A percentile compares a stretch with the other conserved stretches of the same genome.
phyloP scores from a whole-genome alignment of 495 filamentous ascomycete genomes.

The Penicillium mononematosum region DNA sequence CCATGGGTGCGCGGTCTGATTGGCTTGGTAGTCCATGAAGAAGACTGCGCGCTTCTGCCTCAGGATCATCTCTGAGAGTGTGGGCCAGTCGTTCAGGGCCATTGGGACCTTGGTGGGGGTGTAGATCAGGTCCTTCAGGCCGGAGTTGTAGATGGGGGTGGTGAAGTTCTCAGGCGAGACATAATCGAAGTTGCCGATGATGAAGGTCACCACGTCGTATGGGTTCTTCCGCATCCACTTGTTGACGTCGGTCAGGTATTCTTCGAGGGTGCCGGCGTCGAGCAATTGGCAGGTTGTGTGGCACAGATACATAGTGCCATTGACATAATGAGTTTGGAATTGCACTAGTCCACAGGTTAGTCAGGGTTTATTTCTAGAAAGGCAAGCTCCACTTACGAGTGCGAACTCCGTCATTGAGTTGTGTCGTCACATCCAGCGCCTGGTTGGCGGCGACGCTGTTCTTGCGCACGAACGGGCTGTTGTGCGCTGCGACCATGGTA shows the following conservation, averaged over 20 bases:
- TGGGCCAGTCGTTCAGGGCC: constrained; percentile 77
- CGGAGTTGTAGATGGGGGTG: constrained; percentile 61
- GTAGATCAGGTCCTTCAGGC: constrained; percentile 69
- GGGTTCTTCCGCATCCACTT: constrained; percentile 75
- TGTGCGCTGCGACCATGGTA: constrained; percentile 82
- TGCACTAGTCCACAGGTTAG: constrained; percentile 56
- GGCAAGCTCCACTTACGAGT: constrained; percentile 54
- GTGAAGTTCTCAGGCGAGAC: constrained; percentile 59
- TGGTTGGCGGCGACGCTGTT: constrained; percentile 81
- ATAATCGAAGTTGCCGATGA: constrained; percentile 81
- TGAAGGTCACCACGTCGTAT: constrained; percentile 87
- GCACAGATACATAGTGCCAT: constrained; percentile 61
- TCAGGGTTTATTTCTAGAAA: background rate
- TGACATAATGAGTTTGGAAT: constrained; percentile 74
- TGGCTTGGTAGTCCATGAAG: constrained; percentile 81
- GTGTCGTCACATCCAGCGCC: constrained; percentile 60
- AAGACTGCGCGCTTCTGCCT: constrained; percentile 59
- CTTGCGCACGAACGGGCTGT: constrained; percentile 72
- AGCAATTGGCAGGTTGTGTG: constrained; percentile 79
- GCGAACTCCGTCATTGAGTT: constrained; percentile 84
- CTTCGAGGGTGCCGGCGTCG: constrained; percentile 72
- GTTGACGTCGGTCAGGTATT: constrained; percentile 67
- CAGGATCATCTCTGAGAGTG: constrained; percentile 74
- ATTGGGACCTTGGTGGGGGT: constrained; percentile 68
- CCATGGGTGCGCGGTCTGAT: constrained; percentile 71